Percentiles rank a stretch among this genome's conserved stretches.
These are phyloP conservation scores for Pezicula radicicola DNA, from an alignment of 2,329 filamentous ascomycete species.

Conservation along the genomic window DNA sequence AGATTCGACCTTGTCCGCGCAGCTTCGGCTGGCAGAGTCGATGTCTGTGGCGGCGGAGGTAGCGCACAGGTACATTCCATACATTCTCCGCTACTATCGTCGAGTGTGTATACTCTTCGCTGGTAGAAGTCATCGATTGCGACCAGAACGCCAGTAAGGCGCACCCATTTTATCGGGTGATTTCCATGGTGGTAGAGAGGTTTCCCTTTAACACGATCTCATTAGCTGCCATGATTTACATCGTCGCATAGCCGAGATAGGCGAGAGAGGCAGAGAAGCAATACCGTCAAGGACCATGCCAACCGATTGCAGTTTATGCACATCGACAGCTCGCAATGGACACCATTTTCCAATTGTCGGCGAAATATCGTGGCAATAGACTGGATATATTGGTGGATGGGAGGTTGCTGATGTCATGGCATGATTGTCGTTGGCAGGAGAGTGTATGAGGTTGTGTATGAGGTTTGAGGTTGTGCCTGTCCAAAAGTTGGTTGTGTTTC, in stretches of 20 bases:
- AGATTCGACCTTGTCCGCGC: neutral
- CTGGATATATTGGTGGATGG: constrained; percentile 47
- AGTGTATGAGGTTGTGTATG: neutral
- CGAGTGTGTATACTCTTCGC: constrained; percentile 53
- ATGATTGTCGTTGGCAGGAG: constrained; percentile 28
- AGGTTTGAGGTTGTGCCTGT: neutral
- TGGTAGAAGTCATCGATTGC: constrained; percentile 49
- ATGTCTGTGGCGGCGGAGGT: neutral
- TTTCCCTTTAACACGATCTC: constrained; percentile 39
- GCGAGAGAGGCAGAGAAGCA: constrained; percentile 3
- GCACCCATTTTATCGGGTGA: constrained; percentile 74
- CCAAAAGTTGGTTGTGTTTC: too few relatives aligned
- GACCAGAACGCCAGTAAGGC: constrained; percentile 68
- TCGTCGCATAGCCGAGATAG: neutral
- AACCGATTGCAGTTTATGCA: constrained; percentile 44
- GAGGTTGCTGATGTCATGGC: constrained; percentile 42
- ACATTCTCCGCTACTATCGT: constrained; percentile 61
- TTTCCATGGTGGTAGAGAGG: constrained; percentile 66
- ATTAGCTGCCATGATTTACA: too few relatives aligned
- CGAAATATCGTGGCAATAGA: constrained; percentile 61
- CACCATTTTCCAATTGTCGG: constrained; percentile 60
- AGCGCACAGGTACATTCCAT: constrained; percentile 40
- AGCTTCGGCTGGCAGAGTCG: too few relatives aligned
- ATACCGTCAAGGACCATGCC: constrained; percentile 50
- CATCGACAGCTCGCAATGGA: constrained; percentile 48